Evolutionary conservation across 192 early-diverging fungal genomes (phyloP), one percentile per base, ranked within the genome.

Genomic region (Coemansia biformis): DNA sequence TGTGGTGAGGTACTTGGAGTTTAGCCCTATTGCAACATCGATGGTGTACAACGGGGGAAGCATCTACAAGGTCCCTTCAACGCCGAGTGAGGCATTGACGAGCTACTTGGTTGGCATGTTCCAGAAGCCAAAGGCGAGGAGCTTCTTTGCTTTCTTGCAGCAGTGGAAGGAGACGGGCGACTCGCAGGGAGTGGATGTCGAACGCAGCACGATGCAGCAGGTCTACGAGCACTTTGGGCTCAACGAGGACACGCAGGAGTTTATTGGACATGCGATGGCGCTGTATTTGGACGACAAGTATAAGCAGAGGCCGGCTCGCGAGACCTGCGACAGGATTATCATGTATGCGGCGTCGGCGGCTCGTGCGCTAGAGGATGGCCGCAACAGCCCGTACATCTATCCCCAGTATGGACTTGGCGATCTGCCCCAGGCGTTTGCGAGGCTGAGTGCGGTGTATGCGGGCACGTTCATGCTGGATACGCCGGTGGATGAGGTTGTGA

Each of bases 391-490:
- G 29, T 99, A 98, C 75, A 92, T 99, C 61, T 99, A 99, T 75
- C 97, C 95, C 50, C 78, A 92, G 53, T 96, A 95, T 53, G 97
- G 97, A 39, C 80, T 99, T 42, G 95, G 95, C 48, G 97, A 99
- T 57, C 73, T 99, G 26, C 95, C 97, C 35, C 97, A 99, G 77
- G 85, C 89, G 23, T 99, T 99, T 80, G 93, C 97, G 48, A 79
- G 92, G 43, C 74, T 99, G 57, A 89, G 86, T 68, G 97, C 97
- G 31, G 90, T 99, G 51, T 99, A 97, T 56, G 93, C 95, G 14
- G 97, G 95, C 56, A 99, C 97, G 15, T 99, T 98, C 76, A 99
- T 99, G 97, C 80, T 99, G 28, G 85, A 83, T 64, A 93, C 90
- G 62, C 78, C 81, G 40, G 83, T 94, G 29, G 92, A 97, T 39